phyloP scores from a whole-genome alignment of 148 eudicot species.

The Camellia sinensis region DNA sequence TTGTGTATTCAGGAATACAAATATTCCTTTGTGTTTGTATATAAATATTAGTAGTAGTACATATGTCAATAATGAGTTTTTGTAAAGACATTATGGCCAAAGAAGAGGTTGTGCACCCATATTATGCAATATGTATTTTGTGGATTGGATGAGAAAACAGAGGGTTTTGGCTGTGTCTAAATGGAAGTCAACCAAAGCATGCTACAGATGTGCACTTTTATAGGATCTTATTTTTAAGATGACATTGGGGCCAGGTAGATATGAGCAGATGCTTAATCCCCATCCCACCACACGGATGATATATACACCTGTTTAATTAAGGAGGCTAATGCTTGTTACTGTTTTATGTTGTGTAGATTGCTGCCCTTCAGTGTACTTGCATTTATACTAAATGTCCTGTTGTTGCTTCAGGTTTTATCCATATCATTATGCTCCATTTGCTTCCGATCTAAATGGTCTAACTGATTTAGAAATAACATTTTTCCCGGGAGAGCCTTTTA shows the following conservation, averaged over 20 bases:
- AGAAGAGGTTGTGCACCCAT: neutral
- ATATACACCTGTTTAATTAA: neutral
- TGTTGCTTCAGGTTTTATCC: slow-evolving; percentile 80
- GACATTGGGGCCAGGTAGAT: too few species aligned
- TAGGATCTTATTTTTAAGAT: too few species aligned
- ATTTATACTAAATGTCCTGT: neutral
- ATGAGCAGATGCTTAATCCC: too few species aligned
- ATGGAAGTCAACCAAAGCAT: neutral
- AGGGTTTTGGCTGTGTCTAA: neutral
- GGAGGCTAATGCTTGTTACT: neutral
- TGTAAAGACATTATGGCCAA: neutral
- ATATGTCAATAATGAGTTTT: neutral
- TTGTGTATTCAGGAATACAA: neutral
- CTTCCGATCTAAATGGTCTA: slow-evolving; percentile 88
- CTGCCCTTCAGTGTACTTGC: neutral
- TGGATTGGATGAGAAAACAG: neutral
- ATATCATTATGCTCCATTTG: slow-evolving; percentile 99
- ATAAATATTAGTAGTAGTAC: neutral
- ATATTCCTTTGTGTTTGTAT: neutral
- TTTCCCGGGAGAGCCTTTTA: slow-evolving; percentile 95
- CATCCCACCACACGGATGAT: neutral
- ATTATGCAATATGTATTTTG: neutral
- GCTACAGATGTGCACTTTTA: neutral
- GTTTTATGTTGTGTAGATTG: neutral
- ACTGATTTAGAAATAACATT: slow-evolving; percentile 89